Conservation (phyloP, 148 eudicot species). For the Diospyros kaki region DNA sequence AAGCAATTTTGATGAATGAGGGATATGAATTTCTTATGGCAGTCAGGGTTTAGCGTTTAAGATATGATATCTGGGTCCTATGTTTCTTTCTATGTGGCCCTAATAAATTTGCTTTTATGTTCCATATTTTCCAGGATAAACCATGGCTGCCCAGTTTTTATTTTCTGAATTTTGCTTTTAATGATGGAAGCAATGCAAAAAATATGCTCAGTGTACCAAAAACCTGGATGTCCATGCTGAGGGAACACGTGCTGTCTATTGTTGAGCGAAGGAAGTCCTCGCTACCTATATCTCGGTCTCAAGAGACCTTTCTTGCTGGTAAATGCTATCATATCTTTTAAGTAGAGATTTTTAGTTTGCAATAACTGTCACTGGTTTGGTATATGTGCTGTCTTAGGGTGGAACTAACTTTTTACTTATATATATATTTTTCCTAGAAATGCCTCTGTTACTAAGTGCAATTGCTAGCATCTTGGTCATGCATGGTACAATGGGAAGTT, state of each 20-base stretch:
- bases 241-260: slow-evolving; percentile 37
- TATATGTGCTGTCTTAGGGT: neutral
- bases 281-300: slow-evolving; percentile 31
- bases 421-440: slow-evolving; percentile 43
- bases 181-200: slow-evolving; percentile 20
- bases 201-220: slow-evolving; percentile 31
- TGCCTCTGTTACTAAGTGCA: slow-evolving; percentile 65
- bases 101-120: neutral
- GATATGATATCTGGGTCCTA: neutral
- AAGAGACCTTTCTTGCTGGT: slow-evolving; percentile 56
- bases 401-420: neutral
- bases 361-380: neutral
- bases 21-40: neutral
- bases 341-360: slow-evolving; percentile 13
- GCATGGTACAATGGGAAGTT: slow-evolving; percentile 46
- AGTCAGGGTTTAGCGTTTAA: neutral
- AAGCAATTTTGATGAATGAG: neutral
- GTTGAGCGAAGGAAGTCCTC: slow-evolving; percentile 43
- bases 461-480: slow-evolving; percentile 51
- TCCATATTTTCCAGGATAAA: slow-evolving; percentile 57
- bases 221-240: slow-evolving; percentile 52
- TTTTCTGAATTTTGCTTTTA: slow-evolving; percentile 32
- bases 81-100: neutral
- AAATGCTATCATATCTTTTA: slow-evolving; percentile 8
- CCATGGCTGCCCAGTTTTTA: slow-evolving; percentile 33